Conservation (phyloP, 805 yeast species). For the Teunomyces pallodes region DNA sequence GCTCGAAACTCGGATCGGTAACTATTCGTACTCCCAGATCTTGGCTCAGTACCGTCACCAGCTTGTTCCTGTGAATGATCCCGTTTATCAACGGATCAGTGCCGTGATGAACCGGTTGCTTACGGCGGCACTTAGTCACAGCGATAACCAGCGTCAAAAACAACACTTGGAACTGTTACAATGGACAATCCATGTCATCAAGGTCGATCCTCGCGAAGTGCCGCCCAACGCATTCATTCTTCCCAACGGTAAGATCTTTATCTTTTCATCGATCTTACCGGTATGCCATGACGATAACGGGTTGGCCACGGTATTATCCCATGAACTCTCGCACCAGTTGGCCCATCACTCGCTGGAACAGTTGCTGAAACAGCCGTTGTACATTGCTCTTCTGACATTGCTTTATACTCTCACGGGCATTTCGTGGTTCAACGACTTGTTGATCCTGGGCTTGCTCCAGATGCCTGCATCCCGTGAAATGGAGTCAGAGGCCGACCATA, state of each 20-base stretch:
- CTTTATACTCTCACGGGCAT: conserved; percentile 65
- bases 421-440: conserved; percentile 46
- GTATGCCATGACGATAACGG: conserved; percentile 84
- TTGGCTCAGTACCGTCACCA: conserved; percentile 49
- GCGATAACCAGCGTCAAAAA: conserved; percentile 31
- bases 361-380: conserved; percentile 72
- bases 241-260: conserved; percentile 95
- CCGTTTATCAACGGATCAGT: conserved; percentile 55
- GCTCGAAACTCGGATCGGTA: conserved; percentile 63
- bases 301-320: conserved; percentile 90
- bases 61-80: conserved; percentile 63
- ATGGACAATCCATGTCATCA: conserved; percentile 76
- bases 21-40: conserved; percentile 59
- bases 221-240: conserved; percentile 96
- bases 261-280: conserved; percentile 73
- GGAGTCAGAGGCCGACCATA: conserved; percentile 96
- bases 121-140: conserved; percentile 43
- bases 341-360: conserved; percentile 91
- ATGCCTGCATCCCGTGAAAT: conserved; percentile 88
- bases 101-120: conserved; percentile 64
- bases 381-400: conserved; percentile 50
- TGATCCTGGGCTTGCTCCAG: conserved; percentile 55
- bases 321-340: conserved; percentile 91
- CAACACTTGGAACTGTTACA: conserved; percentile 40
- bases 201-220: conserved; percentile 58